Base-by-base conservation (phyloP, 2,329 filamentous ascomycete genomes). In the Cladosporium sp. region DNA sequence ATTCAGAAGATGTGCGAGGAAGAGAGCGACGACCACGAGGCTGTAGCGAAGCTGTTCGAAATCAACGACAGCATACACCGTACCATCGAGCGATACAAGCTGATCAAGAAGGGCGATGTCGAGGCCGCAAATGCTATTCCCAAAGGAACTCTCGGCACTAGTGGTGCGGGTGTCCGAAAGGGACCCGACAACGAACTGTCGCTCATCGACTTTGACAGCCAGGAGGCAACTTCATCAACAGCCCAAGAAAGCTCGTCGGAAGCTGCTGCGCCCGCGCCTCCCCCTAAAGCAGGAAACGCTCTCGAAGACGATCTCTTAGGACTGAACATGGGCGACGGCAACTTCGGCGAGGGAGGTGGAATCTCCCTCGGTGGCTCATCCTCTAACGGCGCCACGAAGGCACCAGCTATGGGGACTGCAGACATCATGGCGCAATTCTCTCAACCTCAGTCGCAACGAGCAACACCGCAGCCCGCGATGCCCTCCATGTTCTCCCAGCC, bases 1-100 rank as follows among this genome's bases (percentile, higher is more conserved):
- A 97, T 98, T 59, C 92, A 97, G 68, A 96, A 89, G 73, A 98
- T 98, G 92, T 97, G 92, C 66, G 92, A 97, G 70, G 93, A 98
- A 70, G 93, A 98, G 67, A 96, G 91, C 9, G 92, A 97, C 56
- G 93, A 98, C 66, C 85, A 90, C 56, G 93, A 96, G 73, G 93
- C 93, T 4, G 93, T 98, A 5, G 88, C 90, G 41, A 95, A 95
- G 71, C 77, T 98, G 9, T 80, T 98, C 52, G 90, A 97, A 68
- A 97, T 98, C 66, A 98, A 98, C 68, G 93, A 98, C 71, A 96
- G 91, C 72, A 98, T 98, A 80, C 89, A 97, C 68, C 84, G 92
- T 57, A 98, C 93, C 1, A 89, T 97, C 52, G 89, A 97, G 72
- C 79, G 93, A 59, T 98, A 97, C 71, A 95, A 89, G 77, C 75